Evolutionary conservation across 2,329 filamentous ascomycete species (phyloP).

Genomic region (Aureobasidium sp.): DNA sequence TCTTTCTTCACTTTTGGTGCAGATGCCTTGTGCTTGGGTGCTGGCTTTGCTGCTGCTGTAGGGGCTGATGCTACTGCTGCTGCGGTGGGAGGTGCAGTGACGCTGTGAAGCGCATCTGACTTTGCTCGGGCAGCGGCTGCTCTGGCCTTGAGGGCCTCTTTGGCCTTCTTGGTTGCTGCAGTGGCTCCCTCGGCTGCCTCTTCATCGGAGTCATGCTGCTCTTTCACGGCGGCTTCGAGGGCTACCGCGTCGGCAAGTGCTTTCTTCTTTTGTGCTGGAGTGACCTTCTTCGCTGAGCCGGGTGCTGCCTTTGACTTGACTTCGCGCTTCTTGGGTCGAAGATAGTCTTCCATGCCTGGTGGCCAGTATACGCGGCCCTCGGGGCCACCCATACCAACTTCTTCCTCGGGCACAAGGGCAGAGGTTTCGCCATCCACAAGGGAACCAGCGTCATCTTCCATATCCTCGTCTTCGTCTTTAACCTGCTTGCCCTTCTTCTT

Average conservation of each 20-base stretch:
- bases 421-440: conserved; percentile 32
- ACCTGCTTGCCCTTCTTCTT: conserved; percentile 35
- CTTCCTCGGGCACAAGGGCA: conserved; percentile 50
- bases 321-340: conserved; percentile 68
- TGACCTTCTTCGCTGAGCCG: conserved; percentile 21
- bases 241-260: conserved; percentile 16
- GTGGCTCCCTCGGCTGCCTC: conserved; percentile 27
- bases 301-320: conserved; percentile 44
- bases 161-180: conserved; percentile 32
- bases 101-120: conserved; percentile 14
- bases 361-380: conserved; percentile 85
- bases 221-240: conserved; percentile 15
- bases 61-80: conserved; percentile 5
- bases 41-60: conserved; percentile 11
- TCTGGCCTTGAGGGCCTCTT: conserved; percentile 21
- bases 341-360: conserved; percentile 79
- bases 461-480: conserved; percentile 26
- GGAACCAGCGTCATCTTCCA: conserved; percentile 26
- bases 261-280: conserved; percentile 16
- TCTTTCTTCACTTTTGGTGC: conserved; percentile 16
- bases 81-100: conserved; percentile 21
- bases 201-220: conserved; percentile 20
- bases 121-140: conserved; percentile 15
- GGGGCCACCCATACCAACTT: conserved; percentile 79
- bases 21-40: conserved; percentile 15